phyloP scores from a whole-genome alignment of 2,329 filamentous ascomycete species.

The Penicillium sp. region DNA sequence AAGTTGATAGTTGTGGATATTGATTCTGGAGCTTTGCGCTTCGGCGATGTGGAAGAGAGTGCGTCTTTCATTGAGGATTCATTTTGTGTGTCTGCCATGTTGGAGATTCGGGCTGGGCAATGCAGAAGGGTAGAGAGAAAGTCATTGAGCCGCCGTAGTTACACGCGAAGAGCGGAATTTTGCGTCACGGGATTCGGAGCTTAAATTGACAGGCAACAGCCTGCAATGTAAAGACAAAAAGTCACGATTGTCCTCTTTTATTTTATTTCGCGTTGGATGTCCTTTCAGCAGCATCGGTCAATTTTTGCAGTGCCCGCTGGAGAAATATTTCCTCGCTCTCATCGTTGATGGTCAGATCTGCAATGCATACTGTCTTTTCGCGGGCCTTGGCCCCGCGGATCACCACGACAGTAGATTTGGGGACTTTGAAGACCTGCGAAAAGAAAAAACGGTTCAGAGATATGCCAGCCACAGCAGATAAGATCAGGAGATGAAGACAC shows the following conservation, averaged over 20 bases:
- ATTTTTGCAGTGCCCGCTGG: constrained; percentile 16
- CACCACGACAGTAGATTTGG: constrained; percentile 65
- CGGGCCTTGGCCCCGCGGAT: constrained; percentile 64
- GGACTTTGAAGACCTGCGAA: constrained; percentile 57
- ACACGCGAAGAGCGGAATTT: constrained; percentile 10
- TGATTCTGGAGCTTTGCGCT: constrained; percentile 30
- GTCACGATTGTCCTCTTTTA: not conserved
- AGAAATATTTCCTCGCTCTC: constrained; percentile 37
- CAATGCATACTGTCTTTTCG: constrained; percentile 60
- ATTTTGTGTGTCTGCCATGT: constrained; percentile 8
- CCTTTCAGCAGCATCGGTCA: constrained; percentile 22
- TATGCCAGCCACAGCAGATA: not conserved
- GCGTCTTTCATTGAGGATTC: not conserved
- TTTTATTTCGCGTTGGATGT: not conserved
- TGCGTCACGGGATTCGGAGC: constrained; percentile 22
- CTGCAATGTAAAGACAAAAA: not conserved
- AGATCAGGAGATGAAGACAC: not conserved
- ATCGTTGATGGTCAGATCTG: constrained; percentile 28
- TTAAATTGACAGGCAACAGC: not conserved
- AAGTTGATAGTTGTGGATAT: constrained; percentile 31
- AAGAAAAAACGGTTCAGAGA: not conserved
- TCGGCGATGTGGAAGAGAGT: constrained; percentile 9
- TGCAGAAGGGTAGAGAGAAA: not conserved
- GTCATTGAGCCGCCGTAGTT: constrained; percentile 1
- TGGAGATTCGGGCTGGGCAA: not conserved